Conservation (phyloP, 176 grass and related monocot genomes). For the Chloris gayana region DNA sequence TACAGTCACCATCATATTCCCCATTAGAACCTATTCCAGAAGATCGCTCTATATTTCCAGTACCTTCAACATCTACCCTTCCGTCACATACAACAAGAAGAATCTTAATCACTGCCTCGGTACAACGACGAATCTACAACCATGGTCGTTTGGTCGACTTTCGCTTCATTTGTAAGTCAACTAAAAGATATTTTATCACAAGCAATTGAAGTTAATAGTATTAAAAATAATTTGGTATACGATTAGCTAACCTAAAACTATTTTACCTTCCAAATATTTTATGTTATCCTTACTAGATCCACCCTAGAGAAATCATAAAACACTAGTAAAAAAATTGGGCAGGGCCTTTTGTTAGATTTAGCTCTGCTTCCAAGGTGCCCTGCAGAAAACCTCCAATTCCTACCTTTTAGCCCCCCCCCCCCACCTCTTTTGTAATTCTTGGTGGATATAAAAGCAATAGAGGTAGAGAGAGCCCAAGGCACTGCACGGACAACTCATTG, state of each 20-base stretch:
- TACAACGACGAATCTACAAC: rapidly evolving
- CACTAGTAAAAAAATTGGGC: no score
- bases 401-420: neutral
- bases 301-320: neutral
- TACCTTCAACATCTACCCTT: no score
- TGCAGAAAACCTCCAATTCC: neutral
- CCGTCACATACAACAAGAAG: no score
- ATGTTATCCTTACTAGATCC: neutral
- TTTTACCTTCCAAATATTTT: neutral
- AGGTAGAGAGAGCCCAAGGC: conserved; percentile 12
- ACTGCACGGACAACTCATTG: conserved; percentile 17
- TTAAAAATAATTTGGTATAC: no score
- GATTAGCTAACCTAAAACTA: no score
- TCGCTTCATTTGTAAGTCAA: neutral
- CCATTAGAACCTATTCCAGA: no score
- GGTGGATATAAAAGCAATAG: conserved; percentile 35
- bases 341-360: neutral
- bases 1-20: no score
- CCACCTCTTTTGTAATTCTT: conserved; percentile 31
- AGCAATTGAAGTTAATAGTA: no score
- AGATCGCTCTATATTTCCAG: neutral
- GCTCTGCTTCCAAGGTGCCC: neutral
- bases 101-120: rapidly evolving
- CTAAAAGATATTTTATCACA: no score
- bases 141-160: neutral